Conservation (phyloP, 345 rosid species). For the Melaleuca quinquenervia region DNA sequence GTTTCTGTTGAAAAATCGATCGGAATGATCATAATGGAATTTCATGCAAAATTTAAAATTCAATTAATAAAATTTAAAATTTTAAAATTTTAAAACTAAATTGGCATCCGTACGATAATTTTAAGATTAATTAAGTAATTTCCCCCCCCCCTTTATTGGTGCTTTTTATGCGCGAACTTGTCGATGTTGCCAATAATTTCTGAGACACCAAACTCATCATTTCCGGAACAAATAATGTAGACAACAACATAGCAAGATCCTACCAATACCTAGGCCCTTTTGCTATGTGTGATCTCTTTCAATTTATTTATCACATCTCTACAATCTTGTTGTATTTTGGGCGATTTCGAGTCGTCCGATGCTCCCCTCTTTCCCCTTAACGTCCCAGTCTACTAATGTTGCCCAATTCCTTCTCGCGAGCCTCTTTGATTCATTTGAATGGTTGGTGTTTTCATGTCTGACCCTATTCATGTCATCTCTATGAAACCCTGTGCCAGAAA, state of each 20-base stretch:
- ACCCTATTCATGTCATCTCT: too few species aligned
- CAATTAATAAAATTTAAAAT: not conserved
- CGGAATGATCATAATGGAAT: fast-evolving
- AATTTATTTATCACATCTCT: not conserved
- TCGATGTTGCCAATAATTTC: not conserved
- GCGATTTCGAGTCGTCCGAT: not conserved
- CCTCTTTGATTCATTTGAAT: too few species aligned
- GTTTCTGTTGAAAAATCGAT: fast-evolving
- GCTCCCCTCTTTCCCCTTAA: not conserved
- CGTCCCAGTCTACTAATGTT: not conserved
- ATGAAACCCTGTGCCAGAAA: too few species aligned
- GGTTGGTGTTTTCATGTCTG: too few species aligned
- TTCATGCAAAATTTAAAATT: fast-evolving
- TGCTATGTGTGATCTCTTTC: not conserved
- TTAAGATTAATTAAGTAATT: too few species aligned
- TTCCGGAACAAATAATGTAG: not conserved
- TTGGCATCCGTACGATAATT: not conserved
- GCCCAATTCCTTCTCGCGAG: too few species aligned
- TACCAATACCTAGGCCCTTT: not conserved
- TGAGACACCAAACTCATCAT: not conserved
- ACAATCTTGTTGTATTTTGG: not conserved
- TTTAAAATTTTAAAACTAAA: not conserved
- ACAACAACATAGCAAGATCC: not conserved
- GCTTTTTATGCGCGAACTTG: fast-evolving
- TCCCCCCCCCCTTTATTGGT: not conserved